phyloP scores from a whole-genome alignment of 148 eudicot genomes.

The Limonium bicolor region DNA sequence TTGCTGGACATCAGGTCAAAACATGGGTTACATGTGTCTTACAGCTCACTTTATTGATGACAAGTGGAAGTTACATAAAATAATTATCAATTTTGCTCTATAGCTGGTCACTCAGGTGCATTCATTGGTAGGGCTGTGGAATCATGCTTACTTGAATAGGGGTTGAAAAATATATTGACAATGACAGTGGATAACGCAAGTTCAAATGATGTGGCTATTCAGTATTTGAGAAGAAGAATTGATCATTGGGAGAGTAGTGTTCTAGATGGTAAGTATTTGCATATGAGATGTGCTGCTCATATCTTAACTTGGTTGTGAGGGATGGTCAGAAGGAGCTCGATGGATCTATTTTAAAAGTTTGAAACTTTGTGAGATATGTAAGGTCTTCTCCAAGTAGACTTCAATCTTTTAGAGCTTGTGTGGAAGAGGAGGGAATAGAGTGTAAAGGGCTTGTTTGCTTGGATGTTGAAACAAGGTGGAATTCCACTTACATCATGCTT shows the following conservation, averaged over 20 bases:
- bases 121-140: constrained; percentile 4
- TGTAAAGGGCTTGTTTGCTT: neutral
- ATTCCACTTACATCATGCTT: too few species aligned
- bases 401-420: neutral
- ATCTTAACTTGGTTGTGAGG: neutral
- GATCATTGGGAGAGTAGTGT: neutral
- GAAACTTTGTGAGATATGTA: neutral
- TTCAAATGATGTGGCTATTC: neutral
- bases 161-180: constrained; percentile 4
- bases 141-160: too few species aligned
- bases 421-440: neutral
- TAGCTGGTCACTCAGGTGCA: neutral
- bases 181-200: constrained; percentile 5
- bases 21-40: neutral
- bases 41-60: neutral
- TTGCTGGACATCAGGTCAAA: neutral
- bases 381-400: neutral
- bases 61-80: neutral
- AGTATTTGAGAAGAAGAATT: constrained; percentile 2
- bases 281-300: neutral
- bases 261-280: neutral
- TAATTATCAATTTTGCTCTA: neutral
- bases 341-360: too few species aligned
- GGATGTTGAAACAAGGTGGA: too few species aligned
- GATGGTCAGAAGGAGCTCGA: too few species aligned